Evolutionary conservation across 2,329 filamentous ascomycete genomes (phyloP), one percentile per base, ranked within the genome.

Genomic region (Aspergillus sergii): DNA sequence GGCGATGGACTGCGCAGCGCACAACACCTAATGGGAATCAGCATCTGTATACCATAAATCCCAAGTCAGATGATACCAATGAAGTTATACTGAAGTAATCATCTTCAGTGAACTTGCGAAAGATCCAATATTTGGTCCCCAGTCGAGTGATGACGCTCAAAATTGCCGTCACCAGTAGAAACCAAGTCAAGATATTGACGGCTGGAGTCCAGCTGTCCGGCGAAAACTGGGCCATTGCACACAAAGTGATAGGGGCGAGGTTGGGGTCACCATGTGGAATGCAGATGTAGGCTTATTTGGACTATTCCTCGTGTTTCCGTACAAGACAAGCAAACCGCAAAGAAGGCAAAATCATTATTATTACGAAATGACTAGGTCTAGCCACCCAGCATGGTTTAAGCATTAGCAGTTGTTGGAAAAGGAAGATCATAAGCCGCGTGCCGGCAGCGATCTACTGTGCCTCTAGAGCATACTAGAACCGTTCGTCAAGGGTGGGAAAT

Each of bases 101-200:
- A 56, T 74, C 73, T 3, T 55, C 43, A 4, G 64, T 67, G 34
- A 70, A 63, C 30, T 66, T 70, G 43, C 69, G 67, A 57, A 67
- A 69, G 23, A 73, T 68, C 45, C 67, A 69, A 21, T 66, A 60
- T 53, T 73, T 75, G 6, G 68, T 69, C 4, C 70, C 68, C 2
- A 75, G 45, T 4, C 72, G 66, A 48, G 69, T 68, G 14, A 69
- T 58, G 2, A 73, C 67, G 32, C 70, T 68, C 16, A 73, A 53
- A 48, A 71, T 65, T 5, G 67, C 60, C 9, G 72, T 67, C 14
- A 71, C 69, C 46, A 75, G 61, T 46, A 75, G 60, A 46, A 73
- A 72, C 72, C 69, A 74, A 16, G 71, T 68, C 21, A 71, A 9
- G 19, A 75, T 64, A 23, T 69, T 72, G 61, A 74, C 60, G 1